phyloP scores from a whole-genome alignment of 441 rosid genomes.

The Bruguiera hainesii region DNA sequence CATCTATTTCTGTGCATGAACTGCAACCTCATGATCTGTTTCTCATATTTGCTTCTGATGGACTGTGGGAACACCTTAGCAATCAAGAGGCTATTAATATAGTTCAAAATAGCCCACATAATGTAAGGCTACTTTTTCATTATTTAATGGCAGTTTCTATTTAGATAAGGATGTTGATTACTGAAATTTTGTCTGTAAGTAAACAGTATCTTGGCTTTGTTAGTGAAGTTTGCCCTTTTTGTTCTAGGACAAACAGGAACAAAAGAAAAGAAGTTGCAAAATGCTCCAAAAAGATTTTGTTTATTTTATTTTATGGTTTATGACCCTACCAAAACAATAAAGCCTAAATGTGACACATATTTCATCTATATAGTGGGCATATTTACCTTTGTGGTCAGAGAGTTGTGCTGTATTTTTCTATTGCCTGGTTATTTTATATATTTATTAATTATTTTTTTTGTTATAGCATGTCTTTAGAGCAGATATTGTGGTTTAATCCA shows the following conservation, averaged over 20 bases:
- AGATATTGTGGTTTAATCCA: too few relatives aligned
- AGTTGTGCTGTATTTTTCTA: too few relatives aligned
- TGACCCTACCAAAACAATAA: too few relatives aligned
- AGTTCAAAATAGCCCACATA: conserved; percentile 61
- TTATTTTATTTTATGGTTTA: too few relatives aligned
- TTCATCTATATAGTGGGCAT: not conserved
- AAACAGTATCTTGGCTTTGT: not conserved
- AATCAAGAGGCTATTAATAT: conserved; percentile 93
- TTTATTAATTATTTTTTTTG: too few relatives aligned
- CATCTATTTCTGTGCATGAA: conserved; percentile 54
- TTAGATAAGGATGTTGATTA: not conserved
- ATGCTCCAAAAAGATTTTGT: not conserved
- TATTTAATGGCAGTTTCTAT: not conserved
- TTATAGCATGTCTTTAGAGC: too few relatives aligned
- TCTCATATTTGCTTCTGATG: conserved; percentile 87
- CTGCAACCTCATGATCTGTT: conserved; percentile 70
- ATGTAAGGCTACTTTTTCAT: conserved; percentile 31
- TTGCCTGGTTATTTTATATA: too few relatives aligned
- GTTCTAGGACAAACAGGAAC: not conserved
- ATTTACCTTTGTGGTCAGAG: too few relatives aligned
- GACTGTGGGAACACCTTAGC: conserved; percentile 94
- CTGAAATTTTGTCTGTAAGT: not conserved
- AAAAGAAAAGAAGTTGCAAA: not conserved
- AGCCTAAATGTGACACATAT: conserved; percentile 12
- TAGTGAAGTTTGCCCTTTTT: not conserved